Evolutionary conservation across 495 filamentous ascomycete genomes (phyloP), one percentile per base, ranked within the genome.

Genomic region (Neurospora sp.): DNA sequence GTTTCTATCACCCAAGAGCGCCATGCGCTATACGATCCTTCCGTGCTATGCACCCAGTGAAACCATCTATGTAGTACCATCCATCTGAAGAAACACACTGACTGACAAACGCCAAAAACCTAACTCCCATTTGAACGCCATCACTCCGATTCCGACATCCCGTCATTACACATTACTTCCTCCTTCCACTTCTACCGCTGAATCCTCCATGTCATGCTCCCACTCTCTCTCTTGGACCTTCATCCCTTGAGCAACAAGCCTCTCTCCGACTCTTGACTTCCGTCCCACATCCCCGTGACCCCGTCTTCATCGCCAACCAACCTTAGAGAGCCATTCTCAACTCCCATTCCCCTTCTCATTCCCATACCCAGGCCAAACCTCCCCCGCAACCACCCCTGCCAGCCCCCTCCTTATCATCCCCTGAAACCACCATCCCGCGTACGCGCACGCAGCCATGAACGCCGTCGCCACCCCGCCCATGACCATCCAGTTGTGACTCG

Each of bases 381-480:
- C 53, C 27, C 53, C 17, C 7, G 4, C 17, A 7, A 69, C 68
- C 35, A 69, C 68, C 35, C 27, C 40, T 0, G 35, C 40, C n/a
- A 69, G 3, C 22, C 35, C 37, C 20, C 22, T 37, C 16, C 69
- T 70, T 9, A 48, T 31, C 37, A n/a, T 40, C 5, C 69, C 39
- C 45, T 73, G 72, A 31, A 53, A 72, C 72, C 70, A 72, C 72
- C 72, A 73, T 0, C 70, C 72, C 1, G 41, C 22, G 20, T 39
- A 37, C 14, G 40, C 38, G 5, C 38, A 61, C 1, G 40, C 70
- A 44, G 39, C 45, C 72, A 73, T 45, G 14, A 72, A 65, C 14
- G 27, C 69, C 9, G 45, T 73, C 20, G 72, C 40, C 37, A 44
- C 40, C 12, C 40, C 22, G 22, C 37, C 69, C 42, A 44, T 70